Conservation (phyloP, 495 filamentous ascomycete species). For the Baudoinia panamericana region DNA sequence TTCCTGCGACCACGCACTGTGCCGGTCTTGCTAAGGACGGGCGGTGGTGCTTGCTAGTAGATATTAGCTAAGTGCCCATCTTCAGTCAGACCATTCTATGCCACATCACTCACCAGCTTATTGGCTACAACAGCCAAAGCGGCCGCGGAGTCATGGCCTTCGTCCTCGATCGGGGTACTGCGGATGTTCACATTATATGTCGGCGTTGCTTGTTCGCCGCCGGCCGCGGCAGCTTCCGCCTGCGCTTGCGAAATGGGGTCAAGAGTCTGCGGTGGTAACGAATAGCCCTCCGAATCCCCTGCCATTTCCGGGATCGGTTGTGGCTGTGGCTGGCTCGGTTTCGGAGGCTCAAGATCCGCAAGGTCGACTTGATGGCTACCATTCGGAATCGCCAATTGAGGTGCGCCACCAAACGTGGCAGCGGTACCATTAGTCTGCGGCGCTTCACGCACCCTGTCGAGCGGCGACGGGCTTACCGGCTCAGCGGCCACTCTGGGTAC, state of each 20-base stretch:
- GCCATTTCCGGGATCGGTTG: conserved; percentile 24
- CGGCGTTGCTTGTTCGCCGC: conserved; percentile 45
- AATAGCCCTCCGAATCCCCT: conserved; percentile 54
- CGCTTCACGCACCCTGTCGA: background rate
- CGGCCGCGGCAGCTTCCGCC: conserved; percentile 51
- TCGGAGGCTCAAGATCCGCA: conserved; percentile 19
- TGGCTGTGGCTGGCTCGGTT: conserved; percentile 4
- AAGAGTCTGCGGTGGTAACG: conserved; percentile 49
- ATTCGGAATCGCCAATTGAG: conserved; percentile 3
- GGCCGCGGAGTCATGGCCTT: conserved; percentile 74
- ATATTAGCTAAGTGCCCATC: conserved; percentile 21
- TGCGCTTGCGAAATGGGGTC: conserved; percentile 79
- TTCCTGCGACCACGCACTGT: conserved; percentile 82
- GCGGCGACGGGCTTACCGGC: background rate
- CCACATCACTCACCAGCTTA: conserved; percentile 49
- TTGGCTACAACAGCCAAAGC: conserved; percentile 88
- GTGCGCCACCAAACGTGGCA: background rate
- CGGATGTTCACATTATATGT: conserved; percentile 84
- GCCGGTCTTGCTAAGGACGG: conserved; percentile 45
- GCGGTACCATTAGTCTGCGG: conserved; percentile 1
- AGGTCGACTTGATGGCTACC: conserved; percentile 20
- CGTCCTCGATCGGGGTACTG: conserved; percentile 85
- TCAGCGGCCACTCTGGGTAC: background rate
- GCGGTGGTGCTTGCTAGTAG: conserved; percentile 43
- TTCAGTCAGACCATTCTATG: background rate